Base-by-base conservation (phyloP, 345 rosid species). In the Capsella bursapastoris region DNA sequence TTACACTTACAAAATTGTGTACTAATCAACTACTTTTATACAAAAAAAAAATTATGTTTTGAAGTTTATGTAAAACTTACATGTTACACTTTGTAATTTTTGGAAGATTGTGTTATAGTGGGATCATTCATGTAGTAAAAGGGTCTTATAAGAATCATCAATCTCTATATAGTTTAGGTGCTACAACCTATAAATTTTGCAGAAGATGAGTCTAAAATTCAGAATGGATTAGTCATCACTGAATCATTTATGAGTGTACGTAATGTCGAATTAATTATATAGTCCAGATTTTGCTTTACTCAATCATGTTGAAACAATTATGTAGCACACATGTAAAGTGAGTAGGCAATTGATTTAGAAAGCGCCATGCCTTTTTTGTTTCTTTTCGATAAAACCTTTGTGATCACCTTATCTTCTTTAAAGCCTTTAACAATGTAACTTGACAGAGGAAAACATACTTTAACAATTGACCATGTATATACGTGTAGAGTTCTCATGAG, bases 341-440 rank as follows among this genome's bases (percentile, higher is more conserved):
- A 50, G 28, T 49, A 43, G 15, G 55, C 35, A 2, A 64, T 18
- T 53, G 56, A 63, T 43, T 72, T 53, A 32, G 45, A 72, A 72
- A 62, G 76, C 70, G 63, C 34, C 16, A 72, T 51, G 62, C 63
- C 38, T 72, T 63, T 71, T 25, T 48, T 32, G 15, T 45, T 29
- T 57, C 15, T 45, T 69, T 31, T 18, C 8, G 11, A 29, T 61
- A 51, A 22, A 51, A 40, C 34, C 51, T 62, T 72, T 35, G 44
- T 62, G 61, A 29, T 62, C 43, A 48, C 50, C 63, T 63, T 59
- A 35, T 49, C 50, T 71, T 51, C 53, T 62, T 63, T 45, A 44
- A 65, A 51, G 44, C 76, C 52, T 72, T 72, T 59, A 59, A 59
- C 53, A 50, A 61, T 62, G 22, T 18, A 62, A 27, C 44, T 62